A percentile compares a stretch with the other conserved stretches of the same genome.
phyloP scores from a whole-genome alignment of 805 yeast genomes.

The Wickerhamiella brachini region DNA sequence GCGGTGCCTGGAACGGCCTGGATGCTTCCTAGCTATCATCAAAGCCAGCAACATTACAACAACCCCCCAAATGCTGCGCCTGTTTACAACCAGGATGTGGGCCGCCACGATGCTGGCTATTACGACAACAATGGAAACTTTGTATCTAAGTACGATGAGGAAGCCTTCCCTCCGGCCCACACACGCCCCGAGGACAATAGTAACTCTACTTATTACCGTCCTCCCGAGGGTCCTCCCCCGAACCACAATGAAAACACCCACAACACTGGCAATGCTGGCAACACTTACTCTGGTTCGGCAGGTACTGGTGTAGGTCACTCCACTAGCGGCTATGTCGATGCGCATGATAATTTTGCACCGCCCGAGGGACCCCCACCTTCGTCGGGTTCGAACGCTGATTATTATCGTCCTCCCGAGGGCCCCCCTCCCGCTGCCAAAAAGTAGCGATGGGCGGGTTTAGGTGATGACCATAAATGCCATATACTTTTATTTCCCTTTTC shows the following conservation, averaged over 20 bases:
- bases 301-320: neutral
- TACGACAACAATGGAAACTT: constrained; percentile 49
- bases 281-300: neutral
- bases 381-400: neutral
- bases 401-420: constrained; percentile 6
- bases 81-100: constrained; percentile 20
- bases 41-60: constrained; percentile 38
- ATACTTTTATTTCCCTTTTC: neutral
- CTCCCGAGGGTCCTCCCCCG: constrained; percentile 11
- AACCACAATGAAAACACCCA: neutral
- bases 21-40: constrained; percentile 64
- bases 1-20: constrained; percentile 70
- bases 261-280: neutral
- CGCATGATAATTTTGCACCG: constrained; percentile 2
- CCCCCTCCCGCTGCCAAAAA: constrained; percentile 5
- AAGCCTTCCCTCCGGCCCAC: constrained; percentile 2
- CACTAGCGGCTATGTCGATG: neutral
- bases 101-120: constrained; percentile 51
- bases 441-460: neutral
- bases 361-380: constrained; percentile 13
- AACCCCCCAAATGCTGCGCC: constrained; percentile 8
- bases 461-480: neutral
- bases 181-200: neutral
- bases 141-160: constrained; percentile 8
- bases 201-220: neutral